Conservation (phyloP, 2,329 filamentous ascomycete genomes). For the Nemania sp. region DNA sequence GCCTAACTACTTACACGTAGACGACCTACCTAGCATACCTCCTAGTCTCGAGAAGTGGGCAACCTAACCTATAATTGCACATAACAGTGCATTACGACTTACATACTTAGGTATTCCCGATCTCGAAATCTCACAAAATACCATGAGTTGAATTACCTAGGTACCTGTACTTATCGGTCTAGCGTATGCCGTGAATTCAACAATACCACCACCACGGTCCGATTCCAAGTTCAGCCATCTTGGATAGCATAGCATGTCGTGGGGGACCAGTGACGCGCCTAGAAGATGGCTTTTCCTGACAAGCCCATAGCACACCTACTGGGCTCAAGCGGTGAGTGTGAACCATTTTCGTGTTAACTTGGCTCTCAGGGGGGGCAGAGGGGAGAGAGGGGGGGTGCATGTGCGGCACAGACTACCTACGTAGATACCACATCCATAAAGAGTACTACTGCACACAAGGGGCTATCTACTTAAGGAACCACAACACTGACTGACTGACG, state of each 20-base stretch:
- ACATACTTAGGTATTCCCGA: too few relatives aligned
- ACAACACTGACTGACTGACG: constrained; percentile 9
- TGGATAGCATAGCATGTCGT: constrained; percentile 36
- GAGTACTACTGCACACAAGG: too few relatives aligned
- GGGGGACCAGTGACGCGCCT: constrained; percentile 40
- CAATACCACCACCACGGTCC: background rate
- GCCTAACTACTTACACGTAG: too few relatives aligned
- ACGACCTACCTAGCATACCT: too few relatives aligned
- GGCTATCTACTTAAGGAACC: background rate
- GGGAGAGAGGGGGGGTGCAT: background rate
- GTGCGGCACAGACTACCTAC: background rate
- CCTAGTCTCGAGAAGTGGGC: too few relatives aligned
- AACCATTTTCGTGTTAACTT: background rate
- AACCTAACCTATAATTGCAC: too few relatives aligned
- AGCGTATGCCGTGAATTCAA: constrained; percentile 10
- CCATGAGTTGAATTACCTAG: constrained; percentile 11
- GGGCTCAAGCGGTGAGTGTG: constrained; percentile 67
- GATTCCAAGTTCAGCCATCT: background rate
- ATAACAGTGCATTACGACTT: background rate
- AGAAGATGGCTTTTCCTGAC: constrained; percentile 56
- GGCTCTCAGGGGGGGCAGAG: background rate
- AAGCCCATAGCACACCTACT: constrained; percentile 66
- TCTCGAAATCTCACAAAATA: constrained; percentile 16
- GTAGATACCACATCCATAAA: background rate
- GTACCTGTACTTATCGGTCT: too few relatives aligned